These are phyloP conservation scores for Ogataea siamensis DNA, from an alignment of 805 yeast genomes.

Conservation along the genomic window DNA sequence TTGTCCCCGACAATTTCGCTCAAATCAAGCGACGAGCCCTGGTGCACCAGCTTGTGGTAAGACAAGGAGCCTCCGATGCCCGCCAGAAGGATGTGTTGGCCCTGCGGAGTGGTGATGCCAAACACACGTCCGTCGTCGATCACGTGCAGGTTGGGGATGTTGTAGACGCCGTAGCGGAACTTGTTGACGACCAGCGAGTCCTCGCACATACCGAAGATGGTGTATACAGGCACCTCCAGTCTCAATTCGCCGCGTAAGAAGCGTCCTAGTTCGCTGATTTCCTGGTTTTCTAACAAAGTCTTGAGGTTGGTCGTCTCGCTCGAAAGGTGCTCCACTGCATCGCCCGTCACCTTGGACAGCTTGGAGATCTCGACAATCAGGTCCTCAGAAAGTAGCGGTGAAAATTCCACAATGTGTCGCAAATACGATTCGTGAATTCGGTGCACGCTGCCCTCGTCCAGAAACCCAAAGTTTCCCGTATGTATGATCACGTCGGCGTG, in stretches of 20 bases:
- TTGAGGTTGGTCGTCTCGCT: constrained; percentile 38
- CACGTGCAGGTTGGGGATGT: constrained; percentile 55
- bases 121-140: constrained; percentile 57
- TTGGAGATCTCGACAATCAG: constrained; percentile 51
- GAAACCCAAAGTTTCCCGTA: constrained; percentile 80
- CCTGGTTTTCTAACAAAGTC: constrained; percentile 35
- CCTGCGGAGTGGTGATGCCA: constrained; percentile 40
- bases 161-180: constrained; percentile 52
- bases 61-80: constrained; percentile 76
- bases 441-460: constrained; percentile 55
- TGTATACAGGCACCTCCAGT: constrained; percentile 64
- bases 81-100: constrained; percentile 51
- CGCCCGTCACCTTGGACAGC: constrained; percentile 45
- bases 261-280: constrained; percentile 51
- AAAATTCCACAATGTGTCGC: constrained; percentile 66
- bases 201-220: constrained; percentile 75
- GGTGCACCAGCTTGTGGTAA: constrained; percentile 65
- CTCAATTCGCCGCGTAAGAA: constrained; percentile 43
- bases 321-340: constrained; percentile 38
- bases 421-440: constrained; percentile 55
- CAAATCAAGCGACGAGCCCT: constrained; percentile 46
- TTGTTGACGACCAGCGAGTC: constrained; percentile 66
- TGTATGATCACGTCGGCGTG: constrained; percentile 57
- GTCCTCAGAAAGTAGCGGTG: constrained; percentile 52
- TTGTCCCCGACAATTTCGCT: constrained; percentile 31